These are phyloP conservation scores for Closterium sp. DNA, from an alignment of 139 green algal species.

Conservation along the genomic window DNA sequence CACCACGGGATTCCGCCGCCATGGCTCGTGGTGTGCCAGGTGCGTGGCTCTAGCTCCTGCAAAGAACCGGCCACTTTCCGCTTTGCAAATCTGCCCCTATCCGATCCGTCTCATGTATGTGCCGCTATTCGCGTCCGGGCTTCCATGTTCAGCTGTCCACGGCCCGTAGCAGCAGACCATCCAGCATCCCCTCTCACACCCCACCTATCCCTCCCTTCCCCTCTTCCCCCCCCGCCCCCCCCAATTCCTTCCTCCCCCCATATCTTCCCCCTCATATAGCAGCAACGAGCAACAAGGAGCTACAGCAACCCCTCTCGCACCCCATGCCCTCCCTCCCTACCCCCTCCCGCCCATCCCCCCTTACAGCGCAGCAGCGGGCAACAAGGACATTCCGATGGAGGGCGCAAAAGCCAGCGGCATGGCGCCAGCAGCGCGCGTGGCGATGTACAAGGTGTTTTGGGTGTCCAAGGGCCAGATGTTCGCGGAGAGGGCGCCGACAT, in stretches of 20 bases:
- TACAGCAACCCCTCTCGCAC: background rate
- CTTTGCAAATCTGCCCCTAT: background rate
- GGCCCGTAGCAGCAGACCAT: no score
- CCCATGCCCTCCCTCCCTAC: background rate
- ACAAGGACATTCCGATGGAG: background rate
- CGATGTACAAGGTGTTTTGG: conserved; percentile 24
- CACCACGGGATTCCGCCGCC: conserved; percentile 1
- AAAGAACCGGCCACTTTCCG: background rate
- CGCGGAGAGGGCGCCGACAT: background rate
- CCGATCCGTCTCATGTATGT: no score
- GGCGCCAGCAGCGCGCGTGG: background rate
- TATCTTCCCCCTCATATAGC: background rate
- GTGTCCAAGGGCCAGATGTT: background rate
- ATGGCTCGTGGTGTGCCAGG: conserved; percentile 10
- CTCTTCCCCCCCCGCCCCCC: no score
- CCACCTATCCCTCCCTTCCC: no score
- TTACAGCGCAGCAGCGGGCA: background rate
- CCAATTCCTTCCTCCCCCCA: no score
- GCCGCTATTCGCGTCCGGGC: no score
- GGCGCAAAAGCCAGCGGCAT: background rate
- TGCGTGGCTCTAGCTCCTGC: background rate
- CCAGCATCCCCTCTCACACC: no score
- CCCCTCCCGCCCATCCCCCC: background rate
- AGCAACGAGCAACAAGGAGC: no score
- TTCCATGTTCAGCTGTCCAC: no score